These are phyloP conservation scores for Mycena metata DNA, from an alignment of 768 basidiomycete genomes.

Conservation along the genomic window DNA sequence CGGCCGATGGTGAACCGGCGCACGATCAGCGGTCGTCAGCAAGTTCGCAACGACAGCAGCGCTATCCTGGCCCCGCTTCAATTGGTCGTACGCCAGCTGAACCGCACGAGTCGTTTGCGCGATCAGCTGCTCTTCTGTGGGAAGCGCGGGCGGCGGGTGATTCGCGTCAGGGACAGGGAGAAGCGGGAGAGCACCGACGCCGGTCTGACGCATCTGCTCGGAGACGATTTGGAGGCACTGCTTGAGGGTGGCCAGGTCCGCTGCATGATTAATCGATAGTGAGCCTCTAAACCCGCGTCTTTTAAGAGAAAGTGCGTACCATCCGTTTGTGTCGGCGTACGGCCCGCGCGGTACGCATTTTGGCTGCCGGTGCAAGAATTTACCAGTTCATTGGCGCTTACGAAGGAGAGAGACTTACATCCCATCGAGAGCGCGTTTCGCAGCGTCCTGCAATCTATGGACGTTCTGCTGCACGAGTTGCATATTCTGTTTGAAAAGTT, in stretches of 20 bases:
- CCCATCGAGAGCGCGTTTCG: conserved; percentile 61
- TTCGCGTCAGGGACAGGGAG: conserved; percentile 44
- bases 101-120: conserved; percentile 57
- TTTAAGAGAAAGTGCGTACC: conserved; percentile 50
- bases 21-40: conserved; percentile 3
- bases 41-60: conserved; percentile 60
- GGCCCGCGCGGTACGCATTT: conserved; percentile 71
- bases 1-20: not conserved
- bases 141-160: conserved; percentile 42
- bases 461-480: conserved; percentile 64
- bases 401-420: conserved; percentile 58
- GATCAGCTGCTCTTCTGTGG: conserved; percentile 63
- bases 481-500: conserved; percentile 72
- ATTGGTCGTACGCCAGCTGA: conserved; percentile 62
- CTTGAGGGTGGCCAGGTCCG: conserved; percentile 64
- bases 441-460: conserved; percentile 60
- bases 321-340: conserved; percentile 67
- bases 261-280: conserved; percentile 39
- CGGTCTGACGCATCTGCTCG: conserved; percentile 66
- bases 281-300: too few relatives aligned
- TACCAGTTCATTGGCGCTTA: not conserved
- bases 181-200: conserved; percentile 77
- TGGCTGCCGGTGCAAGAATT: conserved; percentile 54
- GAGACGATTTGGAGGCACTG: conserved; percentile 61
- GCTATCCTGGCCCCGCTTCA: conserved; percentile 69